Evolutionary conservation across 2,329 filamentous ascomycete species (phyloP).

Genomic region (Endocalyx cinctus): DNA sequence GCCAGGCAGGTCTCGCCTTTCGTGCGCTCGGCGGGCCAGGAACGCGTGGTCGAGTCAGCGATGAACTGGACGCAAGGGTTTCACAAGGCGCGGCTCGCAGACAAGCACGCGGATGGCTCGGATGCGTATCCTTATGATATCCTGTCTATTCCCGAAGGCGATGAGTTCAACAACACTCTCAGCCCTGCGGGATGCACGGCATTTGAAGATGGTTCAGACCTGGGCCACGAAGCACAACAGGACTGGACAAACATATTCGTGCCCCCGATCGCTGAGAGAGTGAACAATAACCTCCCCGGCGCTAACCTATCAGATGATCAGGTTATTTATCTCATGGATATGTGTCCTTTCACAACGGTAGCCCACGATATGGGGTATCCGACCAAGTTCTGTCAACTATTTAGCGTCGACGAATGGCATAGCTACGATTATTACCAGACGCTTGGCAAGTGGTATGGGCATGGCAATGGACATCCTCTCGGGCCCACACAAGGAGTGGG

Average conservation of each 20-base stretch:
- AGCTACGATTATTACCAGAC: slow-evolving; percentile 78
- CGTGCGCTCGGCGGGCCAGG: slow-evolving; percentile 64
- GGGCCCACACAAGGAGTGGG: slow-evolving; percentile 84
- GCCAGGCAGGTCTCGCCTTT: slow-evolving; percentile 59
- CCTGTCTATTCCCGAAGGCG: slow-evolving; percentile 64
- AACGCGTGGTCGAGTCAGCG: slow-evolving; percentile 70
- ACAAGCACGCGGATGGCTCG: slow-evolving; percentile 35
- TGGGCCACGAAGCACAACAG: slow-evolving; percentile 46
- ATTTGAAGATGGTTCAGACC: slow-evolving; percentile 59
- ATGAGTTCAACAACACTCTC: slow-evolving; percentile 73
- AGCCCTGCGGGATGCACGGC: slow-evolving; percentile 66
- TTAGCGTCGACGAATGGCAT: slow-evolving; percentile 68
- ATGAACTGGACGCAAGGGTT: slow-evolving; percentile 73
- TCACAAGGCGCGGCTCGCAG: slow-evolving; percentile 45
- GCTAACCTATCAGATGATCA: slow-evolving; percentile 60
- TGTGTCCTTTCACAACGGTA: slow-evolving; percentile 84
- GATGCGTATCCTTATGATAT: slow-evolving; percentile 50
- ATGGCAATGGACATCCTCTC: slow-evolving; percentile 69
- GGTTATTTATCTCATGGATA: slow-evolving; percentile 74
- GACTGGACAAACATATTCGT: slow-evolving; percentile 62
- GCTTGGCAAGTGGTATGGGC: slow-evolving; percentile 81
- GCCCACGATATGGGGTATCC: slow-evolving; percentile 50
- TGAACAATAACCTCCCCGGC: slow-evolving; percentile 66
- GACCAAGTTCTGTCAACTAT: slow-evolving; percentile 73
- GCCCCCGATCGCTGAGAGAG: slow-evolving; percentile 59